These are phyloP conservation scores for Vitis cinerea DNA, from an alignment of 164 flowering plant species.

Conservation along the genomic window DNA sequence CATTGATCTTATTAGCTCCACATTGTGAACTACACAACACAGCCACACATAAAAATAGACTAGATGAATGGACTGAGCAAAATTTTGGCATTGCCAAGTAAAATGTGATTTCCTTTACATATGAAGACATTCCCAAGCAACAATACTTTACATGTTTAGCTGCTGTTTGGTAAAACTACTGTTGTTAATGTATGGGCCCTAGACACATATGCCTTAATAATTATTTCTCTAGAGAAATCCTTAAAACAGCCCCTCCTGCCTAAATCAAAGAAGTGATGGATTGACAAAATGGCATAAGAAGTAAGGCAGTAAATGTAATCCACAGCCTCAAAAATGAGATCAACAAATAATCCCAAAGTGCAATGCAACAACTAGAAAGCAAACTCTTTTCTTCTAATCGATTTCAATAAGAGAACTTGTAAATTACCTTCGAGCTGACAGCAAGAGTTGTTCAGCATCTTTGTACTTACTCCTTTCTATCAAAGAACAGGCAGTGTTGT, in stretches of 20 bases:
- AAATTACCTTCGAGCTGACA: slow-evolving; percentile 73
- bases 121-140: background rate
- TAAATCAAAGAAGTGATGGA: too few species aligned
- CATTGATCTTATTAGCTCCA: too few species aligned
- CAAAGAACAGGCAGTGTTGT: slow-evolving; percentile 82
- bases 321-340: too few species aligned
- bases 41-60: too few species aligned
- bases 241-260: too few species aligned
- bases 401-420: background rate
- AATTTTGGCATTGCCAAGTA: background rate
- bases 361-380: background rate
- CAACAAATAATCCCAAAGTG: too few species aligned
- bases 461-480: slow-evolving; percentile 56
- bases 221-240: too few species aligned
- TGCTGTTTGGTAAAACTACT: background rate
- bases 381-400: background rate
- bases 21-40: too few species aligned
- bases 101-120: background rate
- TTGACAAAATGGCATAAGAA: too few species aligned
- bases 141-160: background rate
- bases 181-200: background rate
- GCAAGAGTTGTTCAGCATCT: slow-evolving; percentile 84
- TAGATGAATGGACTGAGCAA: too few species aligned
- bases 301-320: too few species aligned
- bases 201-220: too few species aligned